Evolutionary conservation across 75 land plant species (phyloP).

Genomic region (Pinus albicaulis): DNA sequence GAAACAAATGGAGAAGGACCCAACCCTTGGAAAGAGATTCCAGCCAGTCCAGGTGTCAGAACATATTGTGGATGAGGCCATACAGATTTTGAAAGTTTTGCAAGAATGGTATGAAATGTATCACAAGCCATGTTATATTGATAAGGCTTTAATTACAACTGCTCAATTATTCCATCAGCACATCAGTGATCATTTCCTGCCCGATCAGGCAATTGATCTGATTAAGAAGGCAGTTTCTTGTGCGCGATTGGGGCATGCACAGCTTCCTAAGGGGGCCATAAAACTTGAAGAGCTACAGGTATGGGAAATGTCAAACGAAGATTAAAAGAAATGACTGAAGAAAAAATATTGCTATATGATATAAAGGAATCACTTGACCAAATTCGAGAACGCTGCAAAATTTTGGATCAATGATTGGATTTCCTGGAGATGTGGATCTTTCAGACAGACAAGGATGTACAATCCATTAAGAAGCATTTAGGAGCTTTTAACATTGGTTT

Average conservation of each 20-base stretch:
- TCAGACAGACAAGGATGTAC: no score
- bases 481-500: no score
- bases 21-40: constrained; percentile 57
- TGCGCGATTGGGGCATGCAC: constrained; percentile 56
- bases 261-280: constrained; percentile 49
- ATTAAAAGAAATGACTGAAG: constrained; percentile 41
- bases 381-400: no score
- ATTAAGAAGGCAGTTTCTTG: constrained; percentile 73
- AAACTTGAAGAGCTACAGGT: constrained; percentile 31
- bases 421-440: no score
- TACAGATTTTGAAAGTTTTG: constrained; percentile 44
- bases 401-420: no score
- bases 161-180: constrained; percentile 53
- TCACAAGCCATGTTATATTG: constrained; percentile 54
- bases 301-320: constrained; percentile 16
- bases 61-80: constrained; percentile 53
- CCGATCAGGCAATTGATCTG: constrained; percentile 68
- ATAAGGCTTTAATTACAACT: constrained; percentile 49
- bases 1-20: constrained; percentile 64
- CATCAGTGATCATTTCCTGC: constrained; percentile 69
- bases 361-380: no score
- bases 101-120: constrained; percentile 53
- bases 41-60: constrained; percentile 53
- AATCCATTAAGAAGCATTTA: no score
- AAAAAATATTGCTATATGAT: no score